phyloP scores from a whole-genome alignment of 2,329 filamentous ascomycete genomes.

The Colletotrichum lupini region DNA sequence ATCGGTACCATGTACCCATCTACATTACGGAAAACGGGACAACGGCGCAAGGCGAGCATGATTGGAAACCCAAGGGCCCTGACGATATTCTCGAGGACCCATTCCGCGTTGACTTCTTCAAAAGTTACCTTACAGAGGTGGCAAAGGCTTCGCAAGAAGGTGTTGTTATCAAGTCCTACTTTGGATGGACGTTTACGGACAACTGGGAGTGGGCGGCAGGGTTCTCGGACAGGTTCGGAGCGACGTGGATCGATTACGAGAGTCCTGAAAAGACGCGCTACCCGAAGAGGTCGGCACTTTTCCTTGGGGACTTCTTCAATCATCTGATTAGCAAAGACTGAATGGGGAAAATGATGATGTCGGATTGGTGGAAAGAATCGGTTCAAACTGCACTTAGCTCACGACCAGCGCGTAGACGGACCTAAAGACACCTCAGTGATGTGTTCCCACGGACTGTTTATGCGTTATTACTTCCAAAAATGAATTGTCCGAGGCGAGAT shows the following conservation, averaged over 20 bases:
- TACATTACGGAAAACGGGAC: conserved; percentile 57
- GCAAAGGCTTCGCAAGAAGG: conserved; percentile 50
- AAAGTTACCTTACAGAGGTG: conserved; percentile 50
- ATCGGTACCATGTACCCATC: conserved; percentile 52
- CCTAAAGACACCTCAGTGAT: no score
- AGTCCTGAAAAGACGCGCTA: conserved; percentile 47
- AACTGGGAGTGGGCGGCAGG: conserved; percentile 59
- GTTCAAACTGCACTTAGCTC: no score
- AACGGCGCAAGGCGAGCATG: conserved; percentile 51
- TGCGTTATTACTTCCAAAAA: neutral
- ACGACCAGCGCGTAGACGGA: no score
- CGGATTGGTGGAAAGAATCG: no score
- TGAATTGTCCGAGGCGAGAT: fast-evolving
- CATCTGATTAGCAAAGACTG: conserved; percentile 40
- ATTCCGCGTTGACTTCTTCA: conserved; percentile 51
- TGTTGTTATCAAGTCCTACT: conserved; percentile 51
- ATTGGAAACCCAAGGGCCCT: conserved; percentile 42
- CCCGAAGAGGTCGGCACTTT: conserved; percentile 46
- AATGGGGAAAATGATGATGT: no score
- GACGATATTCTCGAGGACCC: conserved; percentile 50
- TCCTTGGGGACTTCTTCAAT: conserved; percentile 43
- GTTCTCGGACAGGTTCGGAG: conserved; percentile 51
- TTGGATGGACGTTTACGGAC: conserved; percentile 54
- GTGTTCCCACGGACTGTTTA: neutral
- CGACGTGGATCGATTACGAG: conserved; percentile 53